Evolutionary conservation across 2,329 filamentous ascomycete genomes (phyloP), one percentile per base, ranked within the genome.

Genomic region (Scedosporium apiospermum): DNA sequence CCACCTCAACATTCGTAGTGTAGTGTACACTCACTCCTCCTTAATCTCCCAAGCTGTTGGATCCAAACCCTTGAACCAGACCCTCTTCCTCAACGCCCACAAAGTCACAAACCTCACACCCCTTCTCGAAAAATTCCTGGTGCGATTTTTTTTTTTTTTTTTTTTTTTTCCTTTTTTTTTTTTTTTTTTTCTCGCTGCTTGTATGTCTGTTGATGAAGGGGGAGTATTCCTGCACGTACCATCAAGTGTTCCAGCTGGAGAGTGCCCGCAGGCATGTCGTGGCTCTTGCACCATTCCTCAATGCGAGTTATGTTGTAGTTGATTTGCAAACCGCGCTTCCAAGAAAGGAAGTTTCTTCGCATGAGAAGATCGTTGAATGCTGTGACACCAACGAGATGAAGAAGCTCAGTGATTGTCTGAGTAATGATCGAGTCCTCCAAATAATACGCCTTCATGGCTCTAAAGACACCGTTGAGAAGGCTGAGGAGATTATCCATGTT

Each of bases 261-360:
- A 34, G 93, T 99, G 62, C 95, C 95, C 76, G 99, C 93, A 1
- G 95, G 95, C 93, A 99, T 98, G 69, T 98, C 95, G 74, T 99
- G 96, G 72, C 93, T 96, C 86, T 99, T 99, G 79, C 95, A 99
- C 95, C 95, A 99, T 77, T 99, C 95, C 76, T 99, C 95, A 66
- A 99, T 99, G 63, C 95, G 87, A 26, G 95, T 99, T 75, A 99
- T 99, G 79, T 99, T 99, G 82, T 99, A 99, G 79, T 99, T 99
- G 79, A 99, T 99, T 76, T 99, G 95, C 62, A 99, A 85, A 69
- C 95, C 95, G 75, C 95, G 91, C 82, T 99, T 99, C 95, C 95
- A 99, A 0, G 93, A 97, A 63, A 99, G 84, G 84, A 99, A 99
- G 77, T 98, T 98, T 69, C 95, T 86, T 70, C 95, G 87, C 93